These are phyloP conservation scores for Aspergillus carlsbadensis DNA, from an alignment of 495 filamentous ascomycete species.

Conservation along the genomic window DNA sequence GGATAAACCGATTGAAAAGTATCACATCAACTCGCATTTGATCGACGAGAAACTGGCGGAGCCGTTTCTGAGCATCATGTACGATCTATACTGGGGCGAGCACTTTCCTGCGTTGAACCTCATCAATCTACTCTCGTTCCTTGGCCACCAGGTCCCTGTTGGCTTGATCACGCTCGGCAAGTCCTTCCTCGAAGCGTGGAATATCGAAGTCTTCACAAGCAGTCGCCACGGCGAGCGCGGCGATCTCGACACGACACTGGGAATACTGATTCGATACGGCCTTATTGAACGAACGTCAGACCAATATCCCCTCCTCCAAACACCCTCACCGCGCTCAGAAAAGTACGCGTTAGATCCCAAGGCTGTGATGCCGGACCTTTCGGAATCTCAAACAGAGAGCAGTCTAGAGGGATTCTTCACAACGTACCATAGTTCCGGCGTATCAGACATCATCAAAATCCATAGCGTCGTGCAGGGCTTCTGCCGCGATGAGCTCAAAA, in stretches of 20 bases:
- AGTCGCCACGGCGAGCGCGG: slow-evolving; percentile 50
- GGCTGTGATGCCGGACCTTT: slow-evolving; percentile 27
- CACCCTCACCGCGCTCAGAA: slow-evolving; percentile 27
- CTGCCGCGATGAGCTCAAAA: slow-evolving; percentile 65
- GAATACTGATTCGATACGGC: slow-evolving; percentile 66
- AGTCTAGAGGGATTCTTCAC: slow-evolving; percentile 46
- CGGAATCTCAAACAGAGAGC: slow-evolving; percentile 44
- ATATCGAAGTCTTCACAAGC: slow-evolving; percentile 48
- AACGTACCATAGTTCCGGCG: slow-evolving; percentile 43
- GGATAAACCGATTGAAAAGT: slow-evolving; percentile 66
- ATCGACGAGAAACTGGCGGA: slow-evolving; percentile 66
- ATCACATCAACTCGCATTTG: slow-evolving; percentile 64
- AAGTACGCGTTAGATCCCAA: slow-evolving; percentile 24
- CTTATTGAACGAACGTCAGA: slow-evolving; percentile 59
- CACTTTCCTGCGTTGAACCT: slow-evolving; percentile 66
- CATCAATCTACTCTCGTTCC: slow-evolving; percentile 72
- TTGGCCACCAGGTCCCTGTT: slow-evolving; percentile 71
- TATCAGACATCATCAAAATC: slow-evolving; percentile 69
- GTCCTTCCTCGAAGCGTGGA: slow-evolving; percentile 51
- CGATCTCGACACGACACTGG: slow-evolving; percentile 68
- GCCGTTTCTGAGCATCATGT: slow-evolving; percentile 68
- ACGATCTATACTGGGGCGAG: slow-evolving; percentile 61
- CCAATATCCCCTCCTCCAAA: slow-evolving; percentile 39
- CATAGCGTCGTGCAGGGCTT: slow-evolving; percentile 81
- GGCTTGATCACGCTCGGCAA: slow-evolving; percentile 70